Evolutionary conservation across 176 grass and related monocot genomes (phyloP), one percentile per base, ranked within the genome.

Genomic region (Oryza australiensis): DNA sequence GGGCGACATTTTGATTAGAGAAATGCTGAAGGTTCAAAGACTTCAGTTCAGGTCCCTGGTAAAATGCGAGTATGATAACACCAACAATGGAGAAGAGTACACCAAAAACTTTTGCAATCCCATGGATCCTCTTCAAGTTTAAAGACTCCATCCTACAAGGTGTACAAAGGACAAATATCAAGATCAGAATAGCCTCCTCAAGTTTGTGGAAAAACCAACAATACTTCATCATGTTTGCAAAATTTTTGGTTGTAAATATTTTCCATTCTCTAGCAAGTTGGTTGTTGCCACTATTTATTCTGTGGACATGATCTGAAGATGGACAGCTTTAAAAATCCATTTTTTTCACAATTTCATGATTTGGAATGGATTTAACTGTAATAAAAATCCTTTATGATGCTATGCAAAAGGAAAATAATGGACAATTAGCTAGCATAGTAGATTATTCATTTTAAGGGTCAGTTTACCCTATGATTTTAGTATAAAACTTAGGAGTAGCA

Each of bases 111-210:
- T 92, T 92, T 29, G 76, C 78, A 14, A 87, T 72, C 4, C 92
- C 89, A 7, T 91, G 89, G 26, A 76, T 32, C 32, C 41, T 87
- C 67, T 66, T 91, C 73, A 89, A 51, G 65, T 89, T 89, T 63
- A 91, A 35, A 16, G 69, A 81, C 63, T 92, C 92, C 87, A 80
- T 85, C 87, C 92, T 94, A 49, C 29, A 45, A 76, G 46, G 59
- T 57, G 29, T n/a, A 63, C 10, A 74, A 74, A 79, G 12, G 6
- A 43, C 12, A 9, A 63, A 49, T 16, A 26, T 68, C 27, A 38
- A 53, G 18, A n/a, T 59, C 7, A 23, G 64, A 16, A 24, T 12
- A 24, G 22, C 18, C 9, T 77, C 3, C 5, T 81, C 12, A 72
- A 48, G 66, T 49, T 60, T 60, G 7, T 60, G 30, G 12, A 3